Conservation (phyloP, 192 early-diverging fungal species). For the Backusella tuberculispora region DNA sequence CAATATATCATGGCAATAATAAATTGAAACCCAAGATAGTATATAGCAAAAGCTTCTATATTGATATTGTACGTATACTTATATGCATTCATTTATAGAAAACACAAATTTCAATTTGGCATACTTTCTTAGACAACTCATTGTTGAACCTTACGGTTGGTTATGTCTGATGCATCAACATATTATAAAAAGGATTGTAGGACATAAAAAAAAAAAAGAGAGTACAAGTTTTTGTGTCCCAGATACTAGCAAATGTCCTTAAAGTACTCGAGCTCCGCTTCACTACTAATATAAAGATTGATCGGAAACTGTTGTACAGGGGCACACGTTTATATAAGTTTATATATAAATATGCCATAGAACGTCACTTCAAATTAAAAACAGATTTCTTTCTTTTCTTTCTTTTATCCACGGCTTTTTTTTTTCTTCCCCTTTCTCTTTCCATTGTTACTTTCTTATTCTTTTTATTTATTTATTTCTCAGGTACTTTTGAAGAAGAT, state of each 20-base stretch:
- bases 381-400: not conserved
- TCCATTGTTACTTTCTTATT: no score
- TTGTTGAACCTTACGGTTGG: not conserved
- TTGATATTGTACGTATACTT: not conserved
- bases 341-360: not conserved
- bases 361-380: slow-evolving; percentile 9
- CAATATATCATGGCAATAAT: not conserved
- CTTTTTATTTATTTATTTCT: no score
- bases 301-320: not conserved
- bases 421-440: not conserved
- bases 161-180: not conserved
- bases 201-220: slow-evolving; percentile 1
- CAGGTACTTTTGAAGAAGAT: not conserved
- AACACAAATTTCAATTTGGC: not conserved
- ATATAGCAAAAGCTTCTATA: not conserved
- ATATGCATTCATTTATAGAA: not conserved
- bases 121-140: not conserved
- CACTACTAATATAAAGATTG: not conserved
- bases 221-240: not conserved
- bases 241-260: not conserved
- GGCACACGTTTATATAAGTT: not conserved
- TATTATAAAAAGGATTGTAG: not conserved
- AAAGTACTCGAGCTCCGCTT: not conserved
- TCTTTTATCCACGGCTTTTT: not conserved
- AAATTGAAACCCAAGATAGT: not conserved